Base-by-base conservation (phyloP, 116 monocot species). In the Posidonia oceanica region DNA sequence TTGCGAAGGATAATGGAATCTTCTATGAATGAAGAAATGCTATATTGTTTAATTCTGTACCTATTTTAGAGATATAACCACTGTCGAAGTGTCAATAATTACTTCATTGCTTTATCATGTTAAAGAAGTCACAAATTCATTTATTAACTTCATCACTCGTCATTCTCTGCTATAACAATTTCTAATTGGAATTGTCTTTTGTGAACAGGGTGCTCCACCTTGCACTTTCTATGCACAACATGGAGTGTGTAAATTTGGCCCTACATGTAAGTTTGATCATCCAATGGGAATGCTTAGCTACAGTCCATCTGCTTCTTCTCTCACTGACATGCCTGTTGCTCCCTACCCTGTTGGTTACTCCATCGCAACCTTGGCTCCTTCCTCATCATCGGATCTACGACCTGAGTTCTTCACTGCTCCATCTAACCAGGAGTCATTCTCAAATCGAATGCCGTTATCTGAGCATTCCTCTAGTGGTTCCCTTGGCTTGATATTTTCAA, bases 241-340 rank as follows among this genome's bases (percentile, higher is more conserved):
- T 77, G 89, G 85, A 3, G 54, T 79, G 18, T 89, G 89, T 80
- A 89, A 85, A 59, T 89, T 81, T 75, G 88, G 88, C 36, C 80
- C 85, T 10, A 83, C 88, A 17, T 89, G 88, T 87, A 93, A 93
- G 71, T 93, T 83, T 64, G 86, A 93, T 83, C 93, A 93, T 76
- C 87, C 93, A 39, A 87, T 85, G 73, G 80, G 78, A 63, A 69
- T 71, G 52, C 63, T 83, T 39, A 79, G 71, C 61, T 87, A 87
- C 58, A 85, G 79, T 36, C 80, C 85, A 51, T 80, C 87, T 29
- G 84, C 84, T 58, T 91, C 87, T 64, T 85, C 84, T 72, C 75
- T 88, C 56, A 14, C 75, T 11, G 89, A 89, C 66, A 75, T 86
- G 64, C 89, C 84, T 55, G 69, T 79, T 69, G 80, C 87, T 63